Conservation (phyloP, 148 eudicot genomes). For the Nepenthes gracilis region DNA sequence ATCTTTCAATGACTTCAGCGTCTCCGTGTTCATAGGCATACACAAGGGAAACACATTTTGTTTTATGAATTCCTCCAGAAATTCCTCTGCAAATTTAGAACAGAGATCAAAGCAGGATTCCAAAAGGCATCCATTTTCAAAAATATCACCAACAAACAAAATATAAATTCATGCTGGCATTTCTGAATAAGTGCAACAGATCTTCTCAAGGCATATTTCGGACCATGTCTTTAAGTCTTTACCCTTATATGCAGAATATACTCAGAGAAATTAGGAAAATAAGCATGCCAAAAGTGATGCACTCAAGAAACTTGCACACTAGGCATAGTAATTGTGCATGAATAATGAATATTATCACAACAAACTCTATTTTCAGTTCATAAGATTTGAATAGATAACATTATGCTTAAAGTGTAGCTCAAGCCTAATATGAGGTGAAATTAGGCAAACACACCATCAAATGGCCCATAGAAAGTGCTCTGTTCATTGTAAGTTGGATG, state of each 20-base stretch:
- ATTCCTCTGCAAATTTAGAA: constrained; percentile 43
- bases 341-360: no score
- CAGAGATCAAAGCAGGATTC: neutral
- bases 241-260: no score
- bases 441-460: constrained; percentile 54
- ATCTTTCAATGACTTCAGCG: constrained; percentile 56
- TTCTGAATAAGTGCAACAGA: no score
- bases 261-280: no score
- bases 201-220: no score
- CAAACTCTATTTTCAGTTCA: neutral
- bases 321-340: no score
- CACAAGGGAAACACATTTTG: constrained; percentile 72
- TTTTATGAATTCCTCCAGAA: constrained; percentile 72
- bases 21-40: constrained; percentile 59
- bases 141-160: neutral
- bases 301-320: no score
- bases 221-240: no score
- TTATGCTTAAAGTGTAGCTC: neutral
- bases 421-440: neutral
- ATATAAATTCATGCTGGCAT: no score
- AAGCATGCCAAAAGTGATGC: no score
- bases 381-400: neutral
- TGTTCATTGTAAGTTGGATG: constrained; percentile 63
- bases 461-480: constrained; percentile 82
- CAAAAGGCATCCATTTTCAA: neutral